phyloP scores from a whole-genome alignment of 2,329 filamentous ascomycete genomes.

The Tolypocladium endophyticum region DNA sequence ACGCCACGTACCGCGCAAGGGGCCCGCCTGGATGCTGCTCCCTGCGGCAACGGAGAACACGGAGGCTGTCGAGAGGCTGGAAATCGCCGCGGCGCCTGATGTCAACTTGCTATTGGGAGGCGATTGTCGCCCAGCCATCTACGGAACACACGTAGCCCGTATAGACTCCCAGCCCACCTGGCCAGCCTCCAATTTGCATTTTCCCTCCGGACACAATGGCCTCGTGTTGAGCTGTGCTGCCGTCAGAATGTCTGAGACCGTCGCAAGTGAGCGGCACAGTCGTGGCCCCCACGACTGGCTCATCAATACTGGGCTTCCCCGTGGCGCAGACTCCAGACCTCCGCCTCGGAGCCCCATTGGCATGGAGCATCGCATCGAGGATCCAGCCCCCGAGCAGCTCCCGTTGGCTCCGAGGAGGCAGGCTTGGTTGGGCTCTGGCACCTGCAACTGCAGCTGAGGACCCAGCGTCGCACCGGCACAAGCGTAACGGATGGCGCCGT shows the following conservation, averaged over 20 bases:
- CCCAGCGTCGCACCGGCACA: neutral
- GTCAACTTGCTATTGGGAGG: neutral
- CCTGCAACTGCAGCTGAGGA: neutral
- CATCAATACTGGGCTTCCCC: neutral
- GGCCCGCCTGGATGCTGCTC: neutral
- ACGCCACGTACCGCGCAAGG: constrained; percentile 8
- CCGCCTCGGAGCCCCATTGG: neutral
- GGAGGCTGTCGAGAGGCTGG: neutral
- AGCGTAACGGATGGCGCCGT: neutral
- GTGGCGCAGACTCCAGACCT: neutral
- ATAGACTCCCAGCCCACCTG: neutral
- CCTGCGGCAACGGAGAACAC: neutral
- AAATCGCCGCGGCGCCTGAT: neutral
- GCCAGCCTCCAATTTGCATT: neutral
- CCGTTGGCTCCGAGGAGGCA: neutral
- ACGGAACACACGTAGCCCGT: too few species aligned
- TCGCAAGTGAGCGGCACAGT: neutral
- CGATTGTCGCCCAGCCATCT: neutral
- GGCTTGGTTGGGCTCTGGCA: neutral
- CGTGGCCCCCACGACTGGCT: neutral
- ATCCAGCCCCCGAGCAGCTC: neutral
- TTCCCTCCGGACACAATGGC: neutral
- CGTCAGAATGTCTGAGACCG: neutral
- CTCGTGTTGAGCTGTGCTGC: neutral
- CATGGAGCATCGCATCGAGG: neutral